Base-by-base conservation (phyloP, 1,139 yeast species). In the Candida sojae region DNA sequence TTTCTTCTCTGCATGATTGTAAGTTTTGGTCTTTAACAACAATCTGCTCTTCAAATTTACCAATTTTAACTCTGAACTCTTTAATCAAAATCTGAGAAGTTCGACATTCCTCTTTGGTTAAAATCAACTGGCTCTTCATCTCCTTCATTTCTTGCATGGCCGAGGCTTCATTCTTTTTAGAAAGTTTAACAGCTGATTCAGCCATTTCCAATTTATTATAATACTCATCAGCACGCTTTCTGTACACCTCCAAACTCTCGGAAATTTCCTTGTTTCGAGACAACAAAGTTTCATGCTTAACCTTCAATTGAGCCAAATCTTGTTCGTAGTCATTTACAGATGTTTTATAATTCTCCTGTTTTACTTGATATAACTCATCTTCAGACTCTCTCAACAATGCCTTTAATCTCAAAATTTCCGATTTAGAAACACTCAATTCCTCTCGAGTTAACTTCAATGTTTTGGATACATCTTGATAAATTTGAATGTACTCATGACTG, bases 121-220 rank as follows among this genome's bases (percentile, higher is more conserved):
- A 73, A 11, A 71, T 70, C 48, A 86, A 68, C 26, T 83, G 77
- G 40, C 72, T 79, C 51, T 75, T 76, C 3, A 80, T 70, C 31
- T 85, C 90, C 23, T 69, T 66, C 49, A 85, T 70, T 56, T 89
- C 91, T 36, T 71, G 70, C 43, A 67, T 70, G 7, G 87, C 78
- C 46, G 73, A 66, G 45, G 77, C 77, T 60, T 86, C 92, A 13
- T 86, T 83, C 54, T 88, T 74, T 55, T 71, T 72, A 3, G 90
- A 82, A 44, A 83, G 78, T 42, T 78, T 72, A 2, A 88, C 82
- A 2, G 90, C 86, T 44, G 85, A 76, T 59, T 92, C 97, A 0
- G 96, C 93, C 50, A 82, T 78, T 58, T 90, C 96, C 34, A 91
- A 71, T 57, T 88, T 88, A 51, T 77, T 75, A 57, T 79, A 83